Conservation (phyloP, 495 filamentous ascomycete genomes). For the Penicillium daleae region DNA sequence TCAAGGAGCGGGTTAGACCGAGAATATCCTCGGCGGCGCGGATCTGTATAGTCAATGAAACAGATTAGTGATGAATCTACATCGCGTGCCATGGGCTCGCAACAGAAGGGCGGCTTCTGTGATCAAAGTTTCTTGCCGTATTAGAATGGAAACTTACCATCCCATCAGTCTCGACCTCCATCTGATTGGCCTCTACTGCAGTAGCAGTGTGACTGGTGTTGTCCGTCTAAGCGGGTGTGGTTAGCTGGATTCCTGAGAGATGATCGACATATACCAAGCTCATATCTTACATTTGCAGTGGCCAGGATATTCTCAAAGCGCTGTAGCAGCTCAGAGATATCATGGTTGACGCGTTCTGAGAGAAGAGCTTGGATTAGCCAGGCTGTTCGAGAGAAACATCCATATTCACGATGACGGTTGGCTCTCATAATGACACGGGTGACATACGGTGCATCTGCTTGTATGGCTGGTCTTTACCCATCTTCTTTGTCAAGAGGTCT, state of each 20-base stretch:
- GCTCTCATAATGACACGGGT: neutral
- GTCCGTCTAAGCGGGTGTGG: constrained; percentile 33
- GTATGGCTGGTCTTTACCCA: constrained; percentile 44
- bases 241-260: neutral
- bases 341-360: constrained; percentile 56
- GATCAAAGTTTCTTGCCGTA: neutral
- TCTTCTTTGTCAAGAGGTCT: constrained; percentile 17
- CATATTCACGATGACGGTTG: neutral
- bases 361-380: constrained; percentile 18
- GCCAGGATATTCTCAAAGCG: constrained; percentile 66
- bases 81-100: neutral
- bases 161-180: constrained; percentile 66
- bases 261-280: neutral
- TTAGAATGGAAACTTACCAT: constrained; percentile 50
- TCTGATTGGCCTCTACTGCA: constrained; percentile 62
- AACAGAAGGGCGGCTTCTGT: neutral
- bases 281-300: constrained; percentile 53
- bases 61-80: neutral
- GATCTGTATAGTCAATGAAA: constrained; percentile 47
- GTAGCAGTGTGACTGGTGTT: constrained; percentile 46
- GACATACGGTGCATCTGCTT: constrained; percentile 45
- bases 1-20: constrained; percentile 63
- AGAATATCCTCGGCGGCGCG: constrained; percentile 69
- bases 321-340: constrained; percentile 59
- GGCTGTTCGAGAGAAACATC: neutral